Conservation (phyloP, 805 yeast species). For the Citeromyces nyonsensis region DNA sequence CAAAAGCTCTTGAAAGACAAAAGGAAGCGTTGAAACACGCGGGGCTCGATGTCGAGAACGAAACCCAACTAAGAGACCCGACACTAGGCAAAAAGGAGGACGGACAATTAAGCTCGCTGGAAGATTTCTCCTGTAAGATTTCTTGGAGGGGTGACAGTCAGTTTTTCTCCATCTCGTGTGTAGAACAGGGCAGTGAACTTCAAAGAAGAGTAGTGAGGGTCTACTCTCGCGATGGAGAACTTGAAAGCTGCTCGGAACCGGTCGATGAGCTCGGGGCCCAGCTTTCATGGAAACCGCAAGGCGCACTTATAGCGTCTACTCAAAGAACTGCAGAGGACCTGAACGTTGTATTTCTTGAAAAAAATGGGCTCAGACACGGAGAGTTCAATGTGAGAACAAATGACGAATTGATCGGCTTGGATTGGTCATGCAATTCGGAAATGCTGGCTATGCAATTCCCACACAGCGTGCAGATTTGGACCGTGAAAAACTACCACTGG, state of each 20-base stretch:
- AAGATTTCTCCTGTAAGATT: conserved; percentile 28
- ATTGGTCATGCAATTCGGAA: conserved; percentile 78
- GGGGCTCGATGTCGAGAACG: conserved; percentile 51
- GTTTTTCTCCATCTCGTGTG: conserved; percentile 51
- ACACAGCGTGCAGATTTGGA: conserved; percentile 73
- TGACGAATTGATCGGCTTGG: conserved; percentile 31
- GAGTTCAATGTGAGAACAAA: conserved; percentile 56
- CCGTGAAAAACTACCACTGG: conserved; percentile 91
- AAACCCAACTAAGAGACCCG: conserved; percentile 60
- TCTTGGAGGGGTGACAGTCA: conserved; percentile 97
- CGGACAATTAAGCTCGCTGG: conserved; percentile 47
- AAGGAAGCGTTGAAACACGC: conserved; percentile 39
- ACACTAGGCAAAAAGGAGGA: conserved; percentile 64
- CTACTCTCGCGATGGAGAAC: conserved; percentile 61
- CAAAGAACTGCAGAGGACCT: conserved; percentile 44
- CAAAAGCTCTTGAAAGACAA: conserved; percentile 61
- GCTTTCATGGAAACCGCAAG: conserved; percentile 84
- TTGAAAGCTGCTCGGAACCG: conserved; percentile 81
- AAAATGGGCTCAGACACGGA: conserved; percentile 86
- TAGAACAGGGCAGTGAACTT: conserved; percentile 30
- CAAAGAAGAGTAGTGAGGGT: conserved; percentile 72
- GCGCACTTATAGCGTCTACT: conserved; percentile 71
- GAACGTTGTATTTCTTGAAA: conserved; percentile 70
- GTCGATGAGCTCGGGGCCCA: conserved; percentile 65
- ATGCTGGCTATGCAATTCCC: conserved; percentile 52